Percentiles rank a stretch among this genome's conserved stretches.
Conservation (phyloP, 257 asterid genomes). For the Solanum verrucosum region DNA sequence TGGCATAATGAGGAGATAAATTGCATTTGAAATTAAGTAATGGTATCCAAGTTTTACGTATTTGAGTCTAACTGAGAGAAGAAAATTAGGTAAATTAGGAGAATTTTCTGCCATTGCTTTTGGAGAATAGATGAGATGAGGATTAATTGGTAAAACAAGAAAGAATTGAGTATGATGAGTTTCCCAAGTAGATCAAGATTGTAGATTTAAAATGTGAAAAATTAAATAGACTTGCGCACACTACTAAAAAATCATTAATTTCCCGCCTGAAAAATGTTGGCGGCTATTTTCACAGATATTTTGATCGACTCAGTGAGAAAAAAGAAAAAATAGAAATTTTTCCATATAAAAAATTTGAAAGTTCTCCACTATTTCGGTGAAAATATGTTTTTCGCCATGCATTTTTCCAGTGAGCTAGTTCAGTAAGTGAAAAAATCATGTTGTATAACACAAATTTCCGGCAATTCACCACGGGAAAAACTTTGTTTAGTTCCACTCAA, state of each 20-base stretch:
- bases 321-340: too few relatives aligned
- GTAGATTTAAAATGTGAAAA: background rate
- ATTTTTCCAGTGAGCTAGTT: too few relatives aligned
- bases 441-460: too few relatives aligned
- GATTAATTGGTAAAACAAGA: background rate
- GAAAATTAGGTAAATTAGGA: constrained; percentile 1
- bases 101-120: background rate
- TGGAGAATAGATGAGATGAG: background rate
- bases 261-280: background rate
- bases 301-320: background rate
- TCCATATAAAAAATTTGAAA: too few relatives aligned
- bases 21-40: constrained; percentile 25
- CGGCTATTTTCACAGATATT: background rate
- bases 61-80: constrained; percentile 20
- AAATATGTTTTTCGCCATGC: too few relatives aligned
- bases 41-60: constrained; percentile 31
- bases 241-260: background rate
- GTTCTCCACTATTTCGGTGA: background rate
- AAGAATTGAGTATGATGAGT: background rate
- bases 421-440: too few relatives aligned
- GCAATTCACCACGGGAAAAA: too few relatives aligned
- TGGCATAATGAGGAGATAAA: constrained; percentile 18
- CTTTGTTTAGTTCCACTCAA: background rate
- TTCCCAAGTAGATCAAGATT: background rate
- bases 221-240: background rate